phyloP scores from a whole-genome alignment of 371 early-diverging fungal genomes.

The Mucor sp. region DNA sequence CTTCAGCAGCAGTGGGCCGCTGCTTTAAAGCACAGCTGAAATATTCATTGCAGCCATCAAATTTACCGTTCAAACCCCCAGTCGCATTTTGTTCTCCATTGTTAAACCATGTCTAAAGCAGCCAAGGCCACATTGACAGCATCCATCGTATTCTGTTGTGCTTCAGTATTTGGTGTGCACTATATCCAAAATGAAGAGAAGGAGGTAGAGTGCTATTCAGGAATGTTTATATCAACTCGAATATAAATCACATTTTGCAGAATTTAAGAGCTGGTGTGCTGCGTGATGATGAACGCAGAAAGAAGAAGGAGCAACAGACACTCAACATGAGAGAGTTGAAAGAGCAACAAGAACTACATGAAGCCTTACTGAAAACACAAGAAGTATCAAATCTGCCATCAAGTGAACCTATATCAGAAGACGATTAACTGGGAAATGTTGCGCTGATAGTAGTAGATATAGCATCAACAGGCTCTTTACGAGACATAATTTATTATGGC shows the following conservation, averaged over 20 bases:
- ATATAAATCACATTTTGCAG: conserved; percentile 3
- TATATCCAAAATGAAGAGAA: conserved; percentile 51
- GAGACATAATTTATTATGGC: background rate
- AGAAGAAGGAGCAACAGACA: conserved; percentile 39
- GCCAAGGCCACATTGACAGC: conserved; percentile 51
- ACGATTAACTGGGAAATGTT: conserved; percentile 18
- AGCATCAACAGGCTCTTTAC: background rate
- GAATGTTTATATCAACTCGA: background rate
- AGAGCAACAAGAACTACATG: conserved; percentile 49
- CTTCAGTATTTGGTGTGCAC: conserved; percentile 52
- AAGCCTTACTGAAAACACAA: conserved; percentile 48
- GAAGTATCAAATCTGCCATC: conserved; percentile 38
- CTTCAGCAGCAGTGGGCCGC: background rate
- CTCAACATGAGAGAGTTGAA: conserved; percentile 48
- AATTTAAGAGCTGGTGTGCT: conserved; percentile 36
- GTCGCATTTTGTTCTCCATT: background rate
- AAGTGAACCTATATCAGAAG: conserved; percentile 36
- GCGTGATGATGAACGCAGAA: conserved; percentile 45
- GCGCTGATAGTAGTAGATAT: background rate
- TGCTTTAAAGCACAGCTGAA: background rate
- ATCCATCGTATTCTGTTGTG: conserved; percentile 47
- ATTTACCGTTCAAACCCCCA: background rate
- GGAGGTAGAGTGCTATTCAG: conserved; percentile 28
- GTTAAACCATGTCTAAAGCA: conserved; percentile 22
- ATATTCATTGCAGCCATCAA: background rate